Base-by-base conservation (phyloP, 1,284 basidiomycete species). In the Ganoderma meredithae region DNA sequence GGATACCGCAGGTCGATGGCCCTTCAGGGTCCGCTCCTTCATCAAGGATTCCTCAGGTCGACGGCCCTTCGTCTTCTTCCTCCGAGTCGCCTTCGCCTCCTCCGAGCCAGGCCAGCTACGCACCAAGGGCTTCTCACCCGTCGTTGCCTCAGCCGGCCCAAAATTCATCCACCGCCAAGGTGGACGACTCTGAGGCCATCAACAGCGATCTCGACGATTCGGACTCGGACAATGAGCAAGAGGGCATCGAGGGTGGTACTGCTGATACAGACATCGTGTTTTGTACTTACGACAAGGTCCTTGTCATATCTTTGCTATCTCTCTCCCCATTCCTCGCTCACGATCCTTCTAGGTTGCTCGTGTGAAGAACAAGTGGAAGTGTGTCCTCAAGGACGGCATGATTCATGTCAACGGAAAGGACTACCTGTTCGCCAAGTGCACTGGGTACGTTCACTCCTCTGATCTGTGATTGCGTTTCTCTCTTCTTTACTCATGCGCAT, bases 331-430 rank as follows among this genome's bases (percentile, higher is more conserved):
- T 27, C 36, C 12, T 19, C 39, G 12, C 58, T 60, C 13, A 44
- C 62, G 61, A 12, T 8, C 17, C 13, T 39, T 64, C 7, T 71
- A 97, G 96, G 96, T 98, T 44, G 95, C 97, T 68, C 89, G 98
- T 25, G 97, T 99, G 39, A 99, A 99, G 84, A 99, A 99, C 86
- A 99, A 99, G 85, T 99, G 98, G 98, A 99, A 99, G 85, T 98
- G 97, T 69, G 92, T 96, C n/a, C 88, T 99, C 70, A 98, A 98
- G 82, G 98, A 99, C 76, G 98, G 98, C 17, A 96, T 99, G 89
- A 95, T 99, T 66, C 95, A 97, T 76, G 90, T 99, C 73, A 97
- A 98, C 74, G 97, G 97, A 33, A 94, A 94, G 75, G 98, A 99
- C 78, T 99, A 99, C 82, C 87, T 99, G 36, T 99, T 99, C 79